Conservation (phyloP, 176 grass and related monocot species). For the Canna indica region DNA sequence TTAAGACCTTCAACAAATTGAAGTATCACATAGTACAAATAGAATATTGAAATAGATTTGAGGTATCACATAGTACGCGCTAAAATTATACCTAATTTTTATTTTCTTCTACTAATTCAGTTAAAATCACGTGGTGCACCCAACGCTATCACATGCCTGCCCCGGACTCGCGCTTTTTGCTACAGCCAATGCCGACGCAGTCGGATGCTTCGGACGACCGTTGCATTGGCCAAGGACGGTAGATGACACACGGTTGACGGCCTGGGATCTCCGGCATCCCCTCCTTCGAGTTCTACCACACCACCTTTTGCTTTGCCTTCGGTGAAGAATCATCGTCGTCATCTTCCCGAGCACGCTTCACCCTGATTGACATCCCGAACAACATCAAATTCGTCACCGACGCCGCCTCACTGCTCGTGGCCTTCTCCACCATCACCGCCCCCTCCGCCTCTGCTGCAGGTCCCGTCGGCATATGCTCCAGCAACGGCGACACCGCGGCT, state of each 20-base stretch:
- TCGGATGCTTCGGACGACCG: neutral
- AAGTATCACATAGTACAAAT: too few relatives aligned
- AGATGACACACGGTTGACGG: neutral
- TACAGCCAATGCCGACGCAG: neutral
- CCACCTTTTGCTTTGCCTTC: neutral
- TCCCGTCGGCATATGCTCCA: constrained; percentile 6
- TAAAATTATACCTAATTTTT: too few relatives aligned
- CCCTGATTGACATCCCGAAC: constrained; percentile 2
- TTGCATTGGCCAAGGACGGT: neutral
- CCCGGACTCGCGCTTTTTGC: neutral
- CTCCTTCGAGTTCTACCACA: too few relatives aligned
- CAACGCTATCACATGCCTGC: neutral
- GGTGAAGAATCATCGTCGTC: neutral
- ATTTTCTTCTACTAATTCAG: too few relatives aligned
- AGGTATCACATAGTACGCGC: too few relatives aligned
- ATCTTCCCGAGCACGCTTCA: neutral
- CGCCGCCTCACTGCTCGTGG: neutral
- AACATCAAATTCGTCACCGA: neutral
- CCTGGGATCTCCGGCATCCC: neutral
- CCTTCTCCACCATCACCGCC: neutral
- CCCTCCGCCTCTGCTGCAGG: neutral
- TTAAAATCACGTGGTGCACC: too few relatives aligned
- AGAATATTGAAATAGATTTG: too few relatives aligned
- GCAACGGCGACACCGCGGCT: neutral
- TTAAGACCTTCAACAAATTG: too few relatives aligned